phyloP scores from a whole-genome alignment of 331 rosid species.

The Saraca asoca region DNA sequence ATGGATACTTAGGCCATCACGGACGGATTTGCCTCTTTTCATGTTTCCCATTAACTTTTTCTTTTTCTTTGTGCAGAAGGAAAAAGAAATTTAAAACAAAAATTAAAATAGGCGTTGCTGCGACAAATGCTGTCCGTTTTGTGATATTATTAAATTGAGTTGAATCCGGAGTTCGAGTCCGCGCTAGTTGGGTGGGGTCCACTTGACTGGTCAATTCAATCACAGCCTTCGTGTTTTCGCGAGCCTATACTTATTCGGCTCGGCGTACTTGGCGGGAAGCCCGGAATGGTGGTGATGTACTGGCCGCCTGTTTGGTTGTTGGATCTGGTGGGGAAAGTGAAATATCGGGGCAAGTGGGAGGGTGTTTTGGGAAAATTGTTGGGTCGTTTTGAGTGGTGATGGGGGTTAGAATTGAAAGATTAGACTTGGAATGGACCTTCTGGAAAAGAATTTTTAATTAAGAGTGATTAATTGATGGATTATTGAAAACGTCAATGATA shows the following conservation, averaged over 20 bases:
- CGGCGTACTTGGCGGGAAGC: constrained; percentile 1
- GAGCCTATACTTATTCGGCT: constrained; percentile 21
- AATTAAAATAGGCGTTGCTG: no score
- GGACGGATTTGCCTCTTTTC: constrained; percentile 48
- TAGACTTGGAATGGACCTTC: constrained; percentile 35
- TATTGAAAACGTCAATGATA: constrained; percentile 1
- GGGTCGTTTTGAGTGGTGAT: constrained; percentile 26
- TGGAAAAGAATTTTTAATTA: constrained; percentile 3
- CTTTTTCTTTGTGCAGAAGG: constrained; percentile 22
- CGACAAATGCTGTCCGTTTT: constrained; percentile 33
- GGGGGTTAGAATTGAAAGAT: constrained; percentile 28
- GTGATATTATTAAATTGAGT: constrained; percentile 46
- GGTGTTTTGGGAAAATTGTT: constrained; percentile 35
- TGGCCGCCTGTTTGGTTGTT: no score
- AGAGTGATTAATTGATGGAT: constrained; percentile 44
- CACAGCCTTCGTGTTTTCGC: constrained; percentile 38
- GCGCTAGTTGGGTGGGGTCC: constrained; percentile 58
- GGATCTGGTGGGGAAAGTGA: constrained; percentile 35
- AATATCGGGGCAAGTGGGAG: constrained; percentile 18
- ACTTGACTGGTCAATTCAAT: constrained; percentile 60
- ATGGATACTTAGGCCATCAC: constrained; percentile 58
- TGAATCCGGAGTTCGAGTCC: constrained; percentile 62
- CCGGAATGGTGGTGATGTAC: constrained; percentile 23
- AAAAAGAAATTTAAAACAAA: not conserved
- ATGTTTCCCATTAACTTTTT: constrained; percentile 17